Base-by-base conservation (phyloP, 202 grass and related monocot species). In the Panicum hallii region DNA sequence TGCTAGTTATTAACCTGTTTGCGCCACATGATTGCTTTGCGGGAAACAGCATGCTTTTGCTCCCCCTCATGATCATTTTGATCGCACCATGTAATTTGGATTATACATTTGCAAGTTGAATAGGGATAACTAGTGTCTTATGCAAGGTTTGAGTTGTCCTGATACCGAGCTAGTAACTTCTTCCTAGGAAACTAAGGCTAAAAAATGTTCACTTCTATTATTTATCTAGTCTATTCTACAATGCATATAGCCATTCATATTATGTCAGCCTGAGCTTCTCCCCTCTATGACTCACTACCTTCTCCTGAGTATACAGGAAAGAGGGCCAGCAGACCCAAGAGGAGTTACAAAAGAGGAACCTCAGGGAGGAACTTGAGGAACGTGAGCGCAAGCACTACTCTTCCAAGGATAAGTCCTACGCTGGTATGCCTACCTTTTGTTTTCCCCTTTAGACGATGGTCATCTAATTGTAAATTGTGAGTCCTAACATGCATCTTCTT, bases 251-350 rank as follows among this genome's bases (percentile, higher is more conserved):
- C 4, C 36, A 38, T 4, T 38, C 0, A 1, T 3, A 32, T 32
- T 32, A 32, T 32, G 36, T 38, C 36, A 75, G 63, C 32, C 32
- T 32, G 32, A 32, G 67, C 26, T 7, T 38, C 62, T 7, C 52
- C 48, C 11, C 32, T 76, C 23, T n/a, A 6, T 44, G 12, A 11
- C 47, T 40, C 6, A 82, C 38, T 34, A 41, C 67, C 30, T 22
- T 5, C 36, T 2, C 53, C 26, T 40, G 20, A 76, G 41, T 67
- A 42, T 88, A 56, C 93, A 99, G 97, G 70, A 99, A 88, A 89
- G 97, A 96, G 12, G 97, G 97, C 34, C 97, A 99, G 69, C 91
- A 94, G 82, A 99, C 93, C 42, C 86, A 94, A 76, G 93, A 99
- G 67, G 93, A 99, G 88, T 36, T 99, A 47, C 91, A 99, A 70